Percentiles rank a stretch among this genome's conserved stretches.
These are phyloP conservation scores for Tulasnella sp. DNA, from an alignment of 768 basidiomycete species.

Conservation along the genomic window DNA sequence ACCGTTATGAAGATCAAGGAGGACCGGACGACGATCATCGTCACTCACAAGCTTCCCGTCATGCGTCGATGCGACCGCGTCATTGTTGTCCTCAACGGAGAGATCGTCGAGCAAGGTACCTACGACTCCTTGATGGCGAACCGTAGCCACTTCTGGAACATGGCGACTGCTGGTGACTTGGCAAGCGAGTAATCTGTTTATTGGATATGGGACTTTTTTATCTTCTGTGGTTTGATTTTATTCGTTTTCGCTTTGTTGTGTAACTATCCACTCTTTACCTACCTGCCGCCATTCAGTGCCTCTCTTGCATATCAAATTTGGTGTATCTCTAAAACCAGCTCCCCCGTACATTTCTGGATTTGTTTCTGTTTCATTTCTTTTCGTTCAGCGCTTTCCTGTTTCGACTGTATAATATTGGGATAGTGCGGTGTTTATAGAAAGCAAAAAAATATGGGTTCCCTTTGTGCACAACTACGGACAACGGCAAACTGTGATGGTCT, in stretches of 20 bases:
- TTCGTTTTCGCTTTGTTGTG: not conserved
- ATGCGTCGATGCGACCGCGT: slow-evolving; percentile 93
- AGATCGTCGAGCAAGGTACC: slow-evolving; percentile 69
- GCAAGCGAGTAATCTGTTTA: slow-evolving; percentile 25
- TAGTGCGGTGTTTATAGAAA: slow-evolving; percentile 9
- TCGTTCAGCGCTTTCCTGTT: not conserved
- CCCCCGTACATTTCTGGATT: not conserved
- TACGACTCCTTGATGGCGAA: slow-evolving; percentile 65
- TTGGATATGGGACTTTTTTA: not conserved
- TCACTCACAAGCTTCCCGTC: slow-evolving; percentile 86
- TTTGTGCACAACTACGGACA: slow-evolving; percentile 10
- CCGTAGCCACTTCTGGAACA: slow-evolving; percentile 67
- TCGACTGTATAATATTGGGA: slow-evolving; percentile 1
- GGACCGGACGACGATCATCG: slow-evolving; percentile 81
- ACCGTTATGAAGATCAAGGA: slow-evolving; percentile 61
- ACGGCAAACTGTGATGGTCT: not conserved
- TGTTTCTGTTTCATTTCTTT: not conserved
- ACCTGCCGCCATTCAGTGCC: not conserved
- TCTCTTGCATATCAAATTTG: not conserved
- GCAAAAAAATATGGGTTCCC: not conserved
- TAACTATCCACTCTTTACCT: slow-evolving; percentile 9
- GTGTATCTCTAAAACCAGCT: not conserved
- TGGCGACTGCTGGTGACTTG: slow-evolving; percentile 79
- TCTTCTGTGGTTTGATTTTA: not conserved
- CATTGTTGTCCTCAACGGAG: slow-evolving; percentile 72